phyloP scores from a whole-genome alignment of 257 asterid genomes.

The Cinchona pubescens region DNA sequence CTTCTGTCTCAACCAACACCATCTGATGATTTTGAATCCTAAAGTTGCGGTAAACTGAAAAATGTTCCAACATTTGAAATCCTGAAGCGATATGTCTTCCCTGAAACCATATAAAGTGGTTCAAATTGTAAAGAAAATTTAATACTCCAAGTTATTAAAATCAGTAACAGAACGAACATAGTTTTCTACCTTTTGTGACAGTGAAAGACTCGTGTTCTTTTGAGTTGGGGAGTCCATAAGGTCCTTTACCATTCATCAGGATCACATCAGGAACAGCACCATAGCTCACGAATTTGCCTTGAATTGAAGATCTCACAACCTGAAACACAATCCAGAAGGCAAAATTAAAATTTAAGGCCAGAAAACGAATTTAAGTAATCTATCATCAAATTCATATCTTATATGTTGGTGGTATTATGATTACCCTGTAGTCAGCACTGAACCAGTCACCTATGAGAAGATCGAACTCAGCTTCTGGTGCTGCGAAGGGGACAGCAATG shows the following conservation, averaged over 20 bases:
- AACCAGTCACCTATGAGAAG: slow-evolving; percentile 76
- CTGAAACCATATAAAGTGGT: slow-evolving; percentile 20
- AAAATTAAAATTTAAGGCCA: neutral
- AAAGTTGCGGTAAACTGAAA: slow-evolving; percentile 61
- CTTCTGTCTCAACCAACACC: slow-evolving; percentile 70
- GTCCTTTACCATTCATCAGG: slow-evolving; percentile 70
- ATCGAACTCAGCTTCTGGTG: slow-evolving; percentile 67
- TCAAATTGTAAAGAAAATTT: neutral
- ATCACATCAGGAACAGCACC: slow-evolving; percentile 27
- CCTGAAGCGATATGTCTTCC: slow-evolving; percentile 59
- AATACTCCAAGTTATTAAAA: neutral
- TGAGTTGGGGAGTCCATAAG: slow-evolving; percentile 30
- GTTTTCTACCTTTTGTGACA: slow-evolving; percentile 43
- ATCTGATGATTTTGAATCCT: slow-evolving; percentile 57
- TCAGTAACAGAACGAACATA: neutral
- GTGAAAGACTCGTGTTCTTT: slow-evolving; percentile 39
- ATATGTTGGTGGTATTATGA: neutral
- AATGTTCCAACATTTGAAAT: slow-evolving; percentile 56
- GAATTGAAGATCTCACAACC: slow-evolving; percentile 29
- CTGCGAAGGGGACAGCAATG: slow-evolving; percentile 51
- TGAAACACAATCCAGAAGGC: slow-evolving; percentile 11
- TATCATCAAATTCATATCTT: too few species aligned
- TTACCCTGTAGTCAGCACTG: slow-evolving; percentile 41
- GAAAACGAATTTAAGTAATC: neutral
- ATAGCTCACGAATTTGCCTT: neutral